phyloP scores from a whole-genome alignment of 345 rosid genomes.

The Trapa incisa region DNA sequence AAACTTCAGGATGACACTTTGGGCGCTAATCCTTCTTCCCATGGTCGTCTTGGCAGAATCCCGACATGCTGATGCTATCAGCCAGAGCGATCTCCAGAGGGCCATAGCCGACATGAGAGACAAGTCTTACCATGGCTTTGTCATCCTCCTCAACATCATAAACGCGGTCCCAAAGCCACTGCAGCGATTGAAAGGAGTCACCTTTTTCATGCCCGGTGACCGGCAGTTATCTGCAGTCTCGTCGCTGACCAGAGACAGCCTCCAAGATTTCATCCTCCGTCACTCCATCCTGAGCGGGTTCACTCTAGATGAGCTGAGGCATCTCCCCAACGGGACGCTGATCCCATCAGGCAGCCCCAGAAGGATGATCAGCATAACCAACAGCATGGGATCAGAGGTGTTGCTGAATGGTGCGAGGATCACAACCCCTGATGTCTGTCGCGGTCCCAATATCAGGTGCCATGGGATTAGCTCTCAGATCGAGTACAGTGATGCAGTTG shows the following conservation, averaged over 20 bases:
- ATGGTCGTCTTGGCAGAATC: conserved; percentile 12
- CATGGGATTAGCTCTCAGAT: conserved; percentile 28
- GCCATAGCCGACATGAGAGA: conserved; percentile 29
- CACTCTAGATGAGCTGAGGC: conserved; percentile 15
- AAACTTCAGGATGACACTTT: conserved; percentile 13
- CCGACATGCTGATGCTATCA: conserved; percentile 7
- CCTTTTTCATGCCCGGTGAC: conserved; percentile 26
- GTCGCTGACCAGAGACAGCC: conserved; percentile 3
- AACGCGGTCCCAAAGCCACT: conserved; percentile 4
- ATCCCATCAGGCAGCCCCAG: conserved; percentile 18
- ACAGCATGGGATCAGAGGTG: conserved; percentile 13
- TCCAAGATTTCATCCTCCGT: conserved; percentile 23
- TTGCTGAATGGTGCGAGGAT: conserved; percentile 26
- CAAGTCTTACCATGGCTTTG: conserved; percentile 28
- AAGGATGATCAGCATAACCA: conserved; percentile 20
- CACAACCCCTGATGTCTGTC: conserved; percentile 21
- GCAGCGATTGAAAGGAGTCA: conserved; percentile 9
- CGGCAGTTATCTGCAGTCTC: conserved; percentile 15
- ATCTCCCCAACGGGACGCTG: conserved; percentile 25
- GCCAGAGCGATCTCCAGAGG: conserved; percentile 19
- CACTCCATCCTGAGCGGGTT: conserved; percentile 24
- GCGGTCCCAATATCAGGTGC: conserved; percentile 19
- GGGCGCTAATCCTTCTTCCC: conserved; percentile 18
- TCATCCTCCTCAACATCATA: conserved; percentile 29
- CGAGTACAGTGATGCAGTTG: background rate